Conservation (phyloP, 257 asterid species). For the Salvia rosmarinus region DNA sequence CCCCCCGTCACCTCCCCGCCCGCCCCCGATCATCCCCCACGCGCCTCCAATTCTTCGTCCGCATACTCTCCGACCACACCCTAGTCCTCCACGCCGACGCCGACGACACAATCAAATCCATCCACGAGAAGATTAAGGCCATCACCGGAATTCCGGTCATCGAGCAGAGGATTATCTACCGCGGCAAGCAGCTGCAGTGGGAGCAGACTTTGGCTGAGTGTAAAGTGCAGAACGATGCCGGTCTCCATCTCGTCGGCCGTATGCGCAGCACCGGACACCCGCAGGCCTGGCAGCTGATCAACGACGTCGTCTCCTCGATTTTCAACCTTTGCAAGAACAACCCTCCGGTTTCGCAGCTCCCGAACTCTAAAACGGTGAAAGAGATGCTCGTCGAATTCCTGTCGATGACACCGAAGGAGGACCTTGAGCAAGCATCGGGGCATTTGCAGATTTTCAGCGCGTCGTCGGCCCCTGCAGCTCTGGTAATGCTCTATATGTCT, state of each 20-base stretch:
- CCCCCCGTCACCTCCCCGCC: slow-evolving; percentile 28
- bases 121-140: slow-evolving; percentile 59
- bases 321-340: slow-evolving; percentile 47
- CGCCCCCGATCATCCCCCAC: slow-evolving; percentile 44
- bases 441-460: slow-evolving; percentile 66
- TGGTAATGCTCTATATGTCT: slow-evolving; percentile 78
- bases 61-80: slow-evolving; percentile 62
- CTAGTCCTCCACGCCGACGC: slow-evolving; percentile 63
- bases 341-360: slow-evolving; percentile 7
- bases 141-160: slow-evolving; percentile 60
- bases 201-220: slow-evolving; percentile 66
- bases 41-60: slow-evolving; percentile 80
- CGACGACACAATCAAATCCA: slow-evolving; percentile 52
- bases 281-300: slow-evolving; percentile 72
- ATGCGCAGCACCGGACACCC: slow-evolving; percentile 87
- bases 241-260: slow-evolving; percentile 65
- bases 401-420: slow-evolving; percentile 34
- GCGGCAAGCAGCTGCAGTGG: slow-evolving; percentile 78
- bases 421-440: slow-evolving; percentile 39
- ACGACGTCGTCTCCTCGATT: slow-evolving; percentile 54
- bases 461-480: slow-evolving; percentile 65
- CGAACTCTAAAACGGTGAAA: slow-evolving; percentile 38
- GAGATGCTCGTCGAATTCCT: slow-evolving; percentile 53
- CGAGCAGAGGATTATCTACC: slow-evolving; percentile 74
- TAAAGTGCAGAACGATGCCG: slow-evolving; percentile 63